These are phyloP conservation scores for Aspergillus ostianus DNA, from an alignment of 495 filamentous ascomycete genomes.

Conservation along the genomic window DNA sequence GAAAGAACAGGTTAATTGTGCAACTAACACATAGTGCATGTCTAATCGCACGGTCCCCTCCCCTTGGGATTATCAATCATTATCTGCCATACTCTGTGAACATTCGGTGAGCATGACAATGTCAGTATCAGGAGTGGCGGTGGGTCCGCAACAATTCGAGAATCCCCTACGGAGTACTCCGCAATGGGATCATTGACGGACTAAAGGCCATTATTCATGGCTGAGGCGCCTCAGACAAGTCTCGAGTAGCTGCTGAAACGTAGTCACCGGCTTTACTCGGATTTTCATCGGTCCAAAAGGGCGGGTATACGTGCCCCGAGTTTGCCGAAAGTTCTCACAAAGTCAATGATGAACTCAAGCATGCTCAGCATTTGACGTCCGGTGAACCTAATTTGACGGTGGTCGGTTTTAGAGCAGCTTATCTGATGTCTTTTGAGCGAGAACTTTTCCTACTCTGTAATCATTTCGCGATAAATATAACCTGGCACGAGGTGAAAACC, in stretches of 20 bases:
- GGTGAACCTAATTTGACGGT: neutral
- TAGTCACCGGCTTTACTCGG: neutral
- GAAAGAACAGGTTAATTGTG: neutral
- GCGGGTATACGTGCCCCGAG: no score
- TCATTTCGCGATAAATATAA: no score
- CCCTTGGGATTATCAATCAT: neutral
- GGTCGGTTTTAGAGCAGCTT: no score
- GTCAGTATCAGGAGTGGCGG: neutral
- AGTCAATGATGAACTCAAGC: neutral
- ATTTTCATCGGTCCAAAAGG: neutral
- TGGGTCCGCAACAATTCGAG: neutral
- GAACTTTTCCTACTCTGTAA: no score
- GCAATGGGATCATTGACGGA: neutral
- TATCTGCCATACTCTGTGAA: neutral
- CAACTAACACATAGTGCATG: neutral
- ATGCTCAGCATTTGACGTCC: neutral
- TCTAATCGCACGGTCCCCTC: neutral
- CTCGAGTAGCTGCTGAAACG: neutral
- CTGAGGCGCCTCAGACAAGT: neutral
- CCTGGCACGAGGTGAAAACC: neutral
- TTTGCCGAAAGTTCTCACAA: no score
- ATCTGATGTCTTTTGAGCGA: no score
- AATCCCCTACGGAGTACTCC: neutral
- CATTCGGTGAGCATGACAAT: neutral
- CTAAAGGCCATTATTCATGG: neutral